Percentiles rank a stretch among this genome's conserved stretches.
Evolutionary conservation across 176 grass and related monocot species (phyloP).

Genomic region (Rhynchospora tenuis): DNA sequence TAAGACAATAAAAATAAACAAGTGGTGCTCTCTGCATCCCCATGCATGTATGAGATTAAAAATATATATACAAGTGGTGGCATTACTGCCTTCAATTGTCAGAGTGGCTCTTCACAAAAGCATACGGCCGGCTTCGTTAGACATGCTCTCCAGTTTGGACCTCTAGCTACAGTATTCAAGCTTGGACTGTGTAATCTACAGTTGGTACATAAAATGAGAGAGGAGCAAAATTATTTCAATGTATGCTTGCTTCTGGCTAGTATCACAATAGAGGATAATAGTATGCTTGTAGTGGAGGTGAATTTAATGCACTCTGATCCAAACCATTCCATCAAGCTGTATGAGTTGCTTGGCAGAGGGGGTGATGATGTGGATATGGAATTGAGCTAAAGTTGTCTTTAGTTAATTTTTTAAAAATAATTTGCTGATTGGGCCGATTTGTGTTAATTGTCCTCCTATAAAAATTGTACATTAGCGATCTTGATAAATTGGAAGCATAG

Average conservation of each 20-base stretch:
- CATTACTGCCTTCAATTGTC: constrained; percentile 17
- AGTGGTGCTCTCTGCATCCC: not conserved
- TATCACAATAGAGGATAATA: not conserved
- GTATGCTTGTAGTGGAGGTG: not conserved
- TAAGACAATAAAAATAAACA: not conserved
- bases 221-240: not conserved
- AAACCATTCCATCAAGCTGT: not conserved
- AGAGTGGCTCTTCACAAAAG: not conserved
- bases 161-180: not conserved
- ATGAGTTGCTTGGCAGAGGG: not conserved
- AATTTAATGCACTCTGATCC: not conserved
- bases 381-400: not conserved
- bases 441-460: not conserved
- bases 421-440: not conserved
- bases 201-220: not conserved
- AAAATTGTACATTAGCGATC: not conserved
- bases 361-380: not conserved
- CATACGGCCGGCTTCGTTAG: not conserved
- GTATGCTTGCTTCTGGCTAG: not conserved
- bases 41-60: not conserved
- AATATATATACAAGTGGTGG: constrained; percentile 1
- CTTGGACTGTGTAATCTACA: not conserved
- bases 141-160: not conserved
- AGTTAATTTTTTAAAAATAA: not conserved
- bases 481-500: not conserved